These are phyloP conservation scores for Colletotrichum coccodes DNA, from an alignment of 2,329 filamentous ascomycete genomes.

Conservation along the genomic window DNA sequence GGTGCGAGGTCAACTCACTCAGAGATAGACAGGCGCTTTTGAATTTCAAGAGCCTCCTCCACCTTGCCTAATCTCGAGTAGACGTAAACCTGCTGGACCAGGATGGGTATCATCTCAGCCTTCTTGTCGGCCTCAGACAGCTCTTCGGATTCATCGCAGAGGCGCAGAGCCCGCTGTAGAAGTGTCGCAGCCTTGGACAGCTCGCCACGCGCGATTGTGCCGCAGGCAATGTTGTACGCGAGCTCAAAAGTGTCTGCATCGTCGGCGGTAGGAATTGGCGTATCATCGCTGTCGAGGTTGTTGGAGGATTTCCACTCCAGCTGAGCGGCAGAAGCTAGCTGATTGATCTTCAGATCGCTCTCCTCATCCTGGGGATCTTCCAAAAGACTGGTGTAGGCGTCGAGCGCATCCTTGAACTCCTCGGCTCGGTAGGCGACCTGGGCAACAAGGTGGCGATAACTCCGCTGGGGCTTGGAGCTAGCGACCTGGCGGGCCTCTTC, in stretches of 20 bases:
- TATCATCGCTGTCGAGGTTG: constrained; percentile 30
- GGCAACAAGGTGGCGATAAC: constrained; percentile 66
- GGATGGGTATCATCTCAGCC: constrained; percentile 78
- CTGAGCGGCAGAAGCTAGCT: constrained; percentile 77
- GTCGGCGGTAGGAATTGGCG: constrained; percentile 60
- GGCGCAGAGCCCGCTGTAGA: constrained; percentile 74
- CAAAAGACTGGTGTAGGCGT: constrained; percentile 70
- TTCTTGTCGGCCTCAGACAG: constrained; percentile 79
- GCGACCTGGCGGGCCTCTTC: constrained; percentile 64
- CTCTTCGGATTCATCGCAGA: constrained; percentile 80
- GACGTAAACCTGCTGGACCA: constrained; percentile 80
- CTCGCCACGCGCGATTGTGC: constrained; percentile 75
- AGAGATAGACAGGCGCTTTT: constrained; percentile 67
- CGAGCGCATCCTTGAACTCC: constrained; percentile 73
- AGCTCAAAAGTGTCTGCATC: constrained; percentile 83
- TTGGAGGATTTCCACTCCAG: constrained; percentile 73
- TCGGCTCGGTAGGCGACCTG: constrained; percentile 80
- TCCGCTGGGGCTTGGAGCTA: constrained; percentile 44
- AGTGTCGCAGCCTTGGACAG: constrained; percentile 72
- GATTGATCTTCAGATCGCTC: constrained; percentile 81
- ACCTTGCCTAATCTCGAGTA: constrained; percentile 72
- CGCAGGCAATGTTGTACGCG: constrained; percentile 83
- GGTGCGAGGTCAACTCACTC: constrained; percentile 59
- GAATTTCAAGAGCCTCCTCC: constrained; percentile 72
- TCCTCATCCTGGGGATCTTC: constrained; percentile 64